Conservation (phyloP, 75 land plant species). For the Selaginella moellendorffii region DNA sequence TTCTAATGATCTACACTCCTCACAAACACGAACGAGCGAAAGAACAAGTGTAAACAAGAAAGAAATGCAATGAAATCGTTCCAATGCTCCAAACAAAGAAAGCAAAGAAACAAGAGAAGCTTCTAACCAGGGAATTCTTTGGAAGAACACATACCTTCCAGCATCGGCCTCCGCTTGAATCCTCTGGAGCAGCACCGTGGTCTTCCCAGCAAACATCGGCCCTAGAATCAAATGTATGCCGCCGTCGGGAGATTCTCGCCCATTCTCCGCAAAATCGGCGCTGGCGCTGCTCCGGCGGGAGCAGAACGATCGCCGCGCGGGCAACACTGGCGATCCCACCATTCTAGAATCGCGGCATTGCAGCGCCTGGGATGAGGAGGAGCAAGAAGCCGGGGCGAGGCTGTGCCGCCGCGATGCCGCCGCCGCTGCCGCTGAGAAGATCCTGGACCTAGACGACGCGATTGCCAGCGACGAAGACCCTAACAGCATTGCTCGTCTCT, state of each 20-base stretch:
- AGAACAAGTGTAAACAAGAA: no score
- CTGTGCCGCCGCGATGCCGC: neutral
- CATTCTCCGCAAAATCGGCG: neutral
- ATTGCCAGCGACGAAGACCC: no score
- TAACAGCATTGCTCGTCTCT: neutral
- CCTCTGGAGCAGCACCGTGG: neutral
- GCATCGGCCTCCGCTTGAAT: neutral
- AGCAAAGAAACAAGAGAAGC: neutral
- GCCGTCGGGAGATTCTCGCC: neutral
- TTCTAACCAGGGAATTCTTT: neutral
- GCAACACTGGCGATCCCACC: neutral
- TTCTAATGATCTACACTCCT: no score
- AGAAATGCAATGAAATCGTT: no score
- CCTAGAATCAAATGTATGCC: conserved; percentile 6
- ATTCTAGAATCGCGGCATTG: neutral
- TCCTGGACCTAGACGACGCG: no score
- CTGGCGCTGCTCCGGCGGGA: neutral
- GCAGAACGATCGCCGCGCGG: neutral
- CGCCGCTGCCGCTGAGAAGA: neutral
- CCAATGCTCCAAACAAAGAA: neutral
- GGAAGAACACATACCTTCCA: neutral
- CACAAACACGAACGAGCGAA: no score
- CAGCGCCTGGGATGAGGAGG: no score
- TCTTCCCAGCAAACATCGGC: conserved; percentile 8
- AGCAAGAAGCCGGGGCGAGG: no score